phyloP scores from a whole-genome alignment of 768 basidiomycete genomes.

The Leccinum longicurvipes region DNA sequence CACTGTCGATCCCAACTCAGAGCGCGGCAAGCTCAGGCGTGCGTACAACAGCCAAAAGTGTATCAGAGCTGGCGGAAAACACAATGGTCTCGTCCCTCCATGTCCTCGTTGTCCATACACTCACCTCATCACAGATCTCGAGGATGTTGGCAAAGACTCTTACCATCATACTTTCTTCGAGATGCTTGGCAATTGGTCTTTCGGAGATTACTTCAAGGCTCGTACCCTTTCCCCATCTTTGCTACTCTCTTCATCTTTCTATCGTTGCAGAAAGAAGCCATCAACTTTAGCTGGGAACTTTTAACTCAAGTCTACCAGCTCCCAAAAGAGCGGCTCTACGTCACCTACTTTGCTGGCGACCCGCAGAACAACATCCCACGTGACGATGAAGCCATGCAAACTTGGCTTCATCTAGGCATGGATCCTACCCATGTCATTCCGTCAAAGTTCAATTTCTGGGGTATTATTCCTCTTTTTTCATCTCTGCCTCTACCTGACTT shows the following conservation, averaged over 20 bases:
- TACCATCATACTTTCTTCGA: constrained; percentile 99
- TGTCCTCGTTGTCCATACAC: neutral
- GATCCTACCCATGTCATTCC: constrained; percentile 88
- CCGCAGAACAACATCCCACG: constrained; percentile 77
- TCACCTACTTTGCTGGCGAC: constrained; percentile 98
- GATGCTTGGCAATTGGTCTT: constrained; percentile 99
- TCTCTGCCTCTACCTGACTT: constrained; percentile 1
- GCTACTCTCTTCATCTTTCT: constrained; percentile 4
- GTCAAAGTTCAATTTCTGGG: constrained; percentile 99
- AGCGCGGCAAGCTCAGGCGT: constrained; percentile 84
- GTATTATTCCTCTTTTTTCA: constrained; percentile 41
- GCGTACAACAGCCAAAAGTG: constrained; percentile 98
- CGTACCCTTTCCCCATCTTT: constrained; percentile 6
- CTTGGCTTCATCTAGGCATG: constrained; percentile 88
- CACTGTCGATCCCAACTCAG: constrained; percentile 92
- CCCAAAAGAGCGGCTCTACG: constrained; percentile 88
- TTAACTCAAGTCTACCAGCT: constrained; percentile 87
- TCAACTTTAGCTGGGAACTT: constrained; percentile 91
- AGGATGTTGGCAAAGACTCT: constrained; percentile 98
- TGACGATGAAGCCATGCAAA: constrained; percentile 83
- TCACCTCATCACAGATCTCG: constrained; percentile 63
- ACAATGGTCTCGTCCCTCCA: constrained; percentile 66
- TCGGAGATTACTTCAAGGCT: constrained; percentile 99
- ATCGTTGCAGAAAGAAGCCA: constrained; percentile 77
- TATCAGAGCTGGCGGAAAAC: constrained; percentile 97